Conservation (phyloP, 257 asterid genomes). For the Solanum lignicaule region DNA sequence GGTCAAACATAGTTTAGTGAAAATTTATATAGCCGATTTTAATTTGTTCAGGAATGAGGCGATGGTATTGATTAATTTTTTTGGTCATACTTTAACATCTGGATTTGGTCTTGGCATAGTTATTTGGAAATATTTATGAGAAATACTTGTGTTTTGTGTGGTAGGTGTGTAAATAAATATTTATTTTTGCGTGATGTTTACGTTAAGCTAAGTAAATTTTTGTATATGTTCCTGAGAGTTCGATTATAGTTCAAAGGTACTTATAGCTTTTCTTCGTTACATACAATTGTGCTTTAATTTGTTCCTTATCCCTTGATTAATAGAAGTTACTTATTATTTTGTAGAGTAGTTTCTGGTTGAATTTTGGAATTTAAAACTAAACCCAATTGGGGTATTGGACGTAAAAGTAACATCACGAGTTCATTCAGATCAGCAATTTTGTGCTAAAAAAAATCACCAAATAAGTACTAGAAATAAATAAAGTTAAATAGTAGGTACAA, state of each 20-base stretch:
- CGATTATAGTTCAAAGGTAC: too few relatives aligned
- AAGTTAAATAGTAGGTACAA: neutral
- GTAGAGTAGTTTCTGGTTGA: neutral
- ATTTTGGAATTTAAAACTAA: neutral
- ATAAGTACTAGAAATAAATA: neutral
- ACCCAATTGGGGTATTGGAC: neutral
- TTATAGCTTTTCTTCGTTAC: neutral
- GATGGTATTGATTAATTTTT: neutral
- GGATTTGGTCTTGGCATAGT: neutral
- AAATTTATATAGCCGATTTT: neutral
- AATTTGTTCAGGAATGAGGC: neutral
- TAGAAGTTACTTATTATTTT: neutral
- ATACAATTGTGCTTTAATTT: neutral
- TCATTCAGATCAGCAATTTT: neutral
- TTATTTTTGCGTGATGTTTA: neutral
- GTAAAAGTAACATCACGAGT: neutral
- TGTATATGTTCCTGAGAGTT: too few relatives aligned
- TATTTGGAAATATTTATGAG: neutral
- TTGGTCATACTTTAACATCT: neutral
- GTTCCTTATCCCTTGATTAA: neutral
- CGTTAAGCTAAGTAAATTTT: neutral
- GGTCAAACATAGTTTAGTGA: neutral
- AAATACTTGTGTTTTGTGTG: neutral
- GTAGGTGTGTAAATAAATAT: neutral
- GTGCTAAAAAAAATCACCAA: neutral